A percentile compares a stretch with the other conserved stretches of the same genome.
These are phyloP conservation scores for Rutstroemia sydowiana DNA, from an alignment of 2,329 filamentous ascomycete genomes.

Conservation along the genomic window DNA sequence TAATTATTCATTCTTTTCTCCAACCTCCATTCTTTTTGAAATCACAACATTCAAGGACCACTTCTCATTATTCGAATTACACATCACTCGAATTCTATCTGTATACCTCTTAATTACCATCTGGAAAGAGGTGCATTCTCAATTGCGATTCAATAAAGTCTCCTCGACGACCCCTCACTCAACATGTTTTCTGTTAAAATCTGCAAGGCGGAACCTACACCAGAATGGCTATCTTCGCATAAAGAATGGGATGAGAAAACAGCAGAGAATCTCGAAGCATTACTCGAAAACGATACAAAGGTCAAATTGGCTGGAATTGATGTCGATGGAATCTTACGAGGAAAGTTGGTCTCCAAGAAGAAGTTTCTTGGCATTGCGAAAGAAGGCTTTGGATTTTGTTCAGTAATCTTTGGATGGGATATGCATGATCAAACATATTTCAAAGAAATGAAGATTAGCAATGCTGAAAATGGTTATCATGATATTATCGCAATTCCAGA, in stretches of 20 bases:
- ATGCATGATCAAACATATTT: constrained; percentile 93
- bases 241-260: constrained; percentile 40
- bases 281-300: constrained; percentile 64
- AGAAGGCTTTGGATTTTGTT: constrained; percentile 87
- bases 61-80: no score
- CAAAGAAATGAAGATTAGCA: constrained; percentile 77
- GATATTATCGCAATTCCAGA: constrained; percentile 81
- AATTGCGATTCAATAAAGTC: no score
- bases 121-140: no score
- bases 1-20: no score
- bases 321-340: constrained; percentile 78
- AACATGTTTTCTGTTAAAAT: no score
- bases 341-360: constrained; percentile 85
- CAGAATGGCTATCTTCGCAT: constrained; percentile 7
- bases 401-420: constrained; percentile 92
- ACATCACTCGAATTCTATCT: no score
- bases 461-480: constrained; percentile 82
- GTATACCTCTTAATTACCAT: no score
- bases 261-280: constrained; percentile 52
- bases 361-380: constrained; percentile 83
- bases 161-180: no score
- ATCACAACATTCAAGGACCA: no score
- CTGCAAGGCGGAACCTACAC: no score
- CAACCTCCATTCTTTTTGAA: no score
- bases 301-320: constrained; percentile 87